phyloP scores from a whole-genome alignment of 2,329 filamentous ascomycete genomes.

The Colletotrichum sp. region DNA sequence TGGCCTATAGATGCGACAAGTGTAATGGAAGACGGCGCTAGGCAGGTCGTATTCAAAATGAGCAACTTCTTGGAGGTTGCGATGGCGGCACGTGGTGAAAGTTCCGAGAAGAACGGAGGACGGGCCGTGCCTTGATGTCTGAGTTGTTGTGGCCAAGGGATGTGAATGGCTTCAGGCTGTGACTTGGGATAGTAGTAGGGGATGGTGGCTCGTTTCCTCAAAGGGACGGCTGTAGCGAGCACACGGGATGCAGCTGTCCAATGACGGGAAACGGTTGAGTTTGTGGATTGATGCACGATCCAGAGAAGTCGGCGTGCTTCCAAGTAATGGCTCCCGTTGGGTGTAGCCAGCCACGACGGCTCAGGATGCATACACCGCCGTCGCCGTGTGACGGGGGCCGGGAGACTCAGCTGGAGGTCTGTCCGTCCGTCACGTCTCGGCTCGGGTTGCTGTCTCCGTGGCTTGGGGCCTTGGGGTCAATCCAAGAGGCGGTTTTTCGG shows the following conservation, averaged over 20 bases:
- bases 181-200: background rate
- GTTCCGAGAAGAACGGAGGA: constrained; percentile 1
- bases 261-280: background rate
- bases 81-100: constrained; percentile 1
- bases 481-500: background rate
- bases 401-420: background rate
- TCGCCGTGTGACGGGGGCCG: background rate
- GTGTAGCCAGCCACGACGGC: constrained; percentile 1
- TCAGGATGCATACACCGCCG: background rate
- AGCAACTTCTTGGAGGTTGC: background rate
- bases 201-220: background rate
- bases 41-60: background rate
- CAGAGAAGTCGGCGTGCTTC: background rate
- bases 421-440: background rate
- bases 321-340: background rate
- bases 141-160: background rate
- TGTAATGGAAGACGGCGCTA: background rate
- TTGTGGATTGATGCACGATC: background rate
- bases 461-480: background rate
- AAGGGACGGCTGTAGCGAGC: background rate
- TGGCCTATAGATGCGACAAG: background rate
- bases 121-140: constrained; percentile 7
- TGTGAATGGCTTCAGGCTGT: background rate
- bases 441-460: background rate
- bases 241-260: constrained; percentile 13